Conservation (phyloP, 345 rosid genomes). For the Eucalyptus grandis region DNA sequence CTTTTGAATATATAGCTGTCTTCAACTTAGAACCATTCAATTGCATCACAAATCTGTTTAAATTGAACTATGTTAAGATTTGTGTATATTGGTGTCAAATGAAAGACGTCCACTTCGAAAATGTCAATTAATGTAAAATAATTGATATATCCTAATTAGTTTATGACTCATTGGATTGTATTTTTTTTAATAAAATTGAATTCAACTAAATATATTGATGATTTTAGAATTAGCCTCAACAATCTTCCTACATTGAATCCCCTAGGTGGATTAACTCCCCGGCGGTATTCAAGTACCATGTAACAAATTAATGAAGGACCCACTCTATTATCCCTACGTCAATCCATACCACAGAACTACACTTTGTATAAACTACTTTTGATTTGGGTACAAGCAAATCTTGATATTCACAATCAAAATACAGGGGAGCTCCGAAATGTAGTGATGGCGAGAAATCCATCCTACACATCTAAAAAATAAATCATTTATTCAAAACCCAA, state of each 20-base stretch:
- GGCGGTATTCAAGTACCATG: not conserved
- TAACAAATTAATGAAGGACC: not conserved
- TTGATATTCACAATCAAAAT: not conserved
- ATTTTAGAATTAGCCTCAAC: too few relatives aligned
- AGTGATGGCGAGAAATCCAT: accelerated
- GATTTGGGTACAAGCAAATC: not conserved
- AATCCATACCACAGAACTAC: too few relatives aligned
- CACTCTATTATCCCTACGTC: not conserved
- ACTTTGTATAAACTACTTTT: not conserved
- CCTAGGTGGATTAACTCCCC: not conserved
- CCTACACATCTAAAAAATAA: too few relatives aligned
- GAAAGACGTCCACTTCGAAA: not conserved
- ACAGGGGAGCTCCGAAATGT: accelerated
- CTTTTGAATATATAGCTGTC: too few relatives aligned
- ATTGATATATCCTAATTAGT: too few relatives aligned
- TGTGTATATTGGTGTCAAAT: not conserved
- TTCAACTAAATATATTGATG: not conserved
- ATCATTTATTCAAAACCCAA: too few relatives aligned
- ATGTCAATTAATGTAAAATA: too few relatives aligned
- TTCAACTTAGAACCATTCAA: too few relatives aligned
- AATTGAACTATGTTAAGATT: not conserved
- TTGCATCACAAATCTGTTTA: too few relatives aligned
- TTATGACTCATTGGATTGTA: too few relatives aligned
- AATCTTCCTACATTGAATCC: not conserved
- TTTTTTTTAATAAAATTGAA: not conserved